Conservation (phyloP, 1,284 basidiomycete genomes). For the Volvariella volvacea region DNA sequence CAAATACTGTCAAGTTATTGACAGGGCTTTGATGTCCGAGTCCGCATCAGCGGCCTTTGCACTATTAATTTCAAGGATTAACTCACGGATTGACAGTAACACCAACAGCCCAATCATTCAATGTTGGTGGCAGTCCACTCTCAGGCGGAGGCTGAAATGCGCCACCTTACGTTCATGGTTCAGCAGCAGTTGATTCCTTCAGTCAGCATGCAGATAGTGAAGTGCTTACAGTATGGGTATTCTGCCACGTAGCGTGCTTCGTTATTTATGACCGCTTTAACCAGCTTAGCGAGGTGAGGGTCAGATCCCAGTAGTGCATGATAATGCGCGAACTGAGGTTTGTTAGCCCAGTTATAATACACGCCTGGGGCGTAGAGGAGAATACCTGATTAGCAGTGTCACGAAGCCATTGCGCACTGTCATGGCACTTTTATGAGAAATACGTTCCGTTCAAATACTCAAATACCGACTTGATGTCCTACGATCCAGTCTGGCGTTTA, state of each 20-base stretch:
- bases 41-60: too few relatives aligned
- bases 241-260: conserved; percentile 68
- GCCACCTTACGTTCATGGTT: conserved; percentile 27
- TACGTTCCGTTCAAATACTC: neutral
- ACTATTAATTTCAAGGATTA: conserved; percentile 1
- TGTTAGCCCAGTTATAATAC: neutral
- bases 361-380: neutral
- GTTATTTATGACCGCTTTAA: conserved; percentile 72
- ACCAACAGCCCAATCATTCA: conserved; percentile 60
- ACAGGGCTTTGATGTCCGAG: too few relatives aligned
- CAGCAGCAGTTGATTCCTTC: neutral
- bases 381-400: conserved; percentile 69
- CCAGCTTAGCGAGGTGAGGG: conserved; percentile 49
- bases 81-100: conserved; percentile 68
- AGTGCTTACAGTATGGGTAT: conserved; percentile 57
- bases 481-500: conserved; percentile 8
- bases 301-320: conserved; percentile 50
- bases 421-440: conserved; percentile 6
- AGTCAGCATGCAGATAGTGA: neutral
- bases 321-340: conserved; percentile 58
- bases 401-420: conserved; percentile 63
- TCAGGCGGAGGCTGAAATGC: conserved; percentile 74
- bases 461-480: conserved; percentile 63
- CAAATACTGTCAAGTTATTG: conserved; percentile 63
- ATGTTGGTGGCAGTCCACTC: conserved; percentile 52